Evolutionary conservation across 2,329 filamentous ascomycete species (phyloP).

Genomic region (Sporothrix inflata): DNA sequence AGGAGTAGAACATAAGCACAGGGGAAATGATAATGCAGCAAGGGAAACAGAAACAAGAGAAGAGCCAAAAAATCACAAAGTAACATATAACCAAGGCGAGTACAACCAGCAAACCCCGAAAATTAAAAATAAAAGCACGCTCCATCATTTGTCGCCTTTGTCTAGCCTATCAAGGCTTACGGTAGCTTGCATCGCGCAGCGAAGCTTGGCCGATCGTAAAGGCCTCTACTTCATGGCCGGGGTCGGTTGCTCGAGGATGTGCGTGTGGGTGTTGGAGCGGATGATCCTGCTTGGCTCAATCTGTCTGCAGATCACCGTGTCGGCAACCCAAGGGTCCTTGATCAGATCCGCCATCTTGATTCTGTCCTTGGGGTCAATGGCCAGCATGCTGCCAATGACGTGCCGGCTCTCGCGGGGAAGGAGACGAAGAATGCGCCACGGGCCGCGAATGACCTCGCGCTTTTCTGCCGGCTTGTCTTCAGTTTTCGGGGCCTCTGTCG

Average conservation of each 20-base stretch:
- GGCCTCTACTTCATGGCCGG: constrained; percentile 37
- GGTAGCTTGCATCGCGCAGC: not conserved
- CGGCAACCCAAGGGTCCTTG: constrained; percentile 86
- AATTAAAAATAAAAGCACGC: constrained; percentile 12
- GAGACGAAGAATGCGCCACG: constrained; percentile 85
- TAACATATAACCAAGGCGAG: not conserved
- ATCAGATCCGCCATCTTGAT: constrained; percentile 86
- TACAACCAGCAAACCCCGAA: not conserved
- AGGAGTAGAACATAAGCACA: not conserved
- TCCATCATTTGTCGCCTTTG: not conserved
- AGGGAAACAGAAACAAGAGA: not conserved
- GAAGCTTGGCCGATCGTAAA: not conserved
- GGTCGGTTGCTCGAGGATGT: constrained; percentile 77
- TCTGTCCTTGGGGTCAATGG: constrained; percentile 79
- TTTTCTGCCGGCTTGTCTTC: constrained; percentile 51
- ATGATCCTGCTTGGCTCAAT: constrained; percentile 70
- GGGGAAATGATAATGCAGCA: not conserved
- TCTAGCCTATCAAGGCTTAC: not conserved
- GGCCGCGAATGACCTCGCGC: constrained; percentile 84
- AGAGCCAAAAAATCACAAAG: not conserved
- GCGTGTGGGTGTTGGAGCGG: constrained; percentile 75
- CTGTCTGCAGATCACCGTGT: constrained; percentile 82
- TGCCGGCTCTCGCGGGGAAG: constrained; percentile 87
- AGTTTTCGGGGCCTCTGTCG: not conserved
- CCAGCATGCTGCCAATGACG: constrained; percentile 90